Evolutionary conservation across 2,329 filamentous ascomycete genomes (phyloP).

Genomic region (Trichoderma guizhouense): DNA sequence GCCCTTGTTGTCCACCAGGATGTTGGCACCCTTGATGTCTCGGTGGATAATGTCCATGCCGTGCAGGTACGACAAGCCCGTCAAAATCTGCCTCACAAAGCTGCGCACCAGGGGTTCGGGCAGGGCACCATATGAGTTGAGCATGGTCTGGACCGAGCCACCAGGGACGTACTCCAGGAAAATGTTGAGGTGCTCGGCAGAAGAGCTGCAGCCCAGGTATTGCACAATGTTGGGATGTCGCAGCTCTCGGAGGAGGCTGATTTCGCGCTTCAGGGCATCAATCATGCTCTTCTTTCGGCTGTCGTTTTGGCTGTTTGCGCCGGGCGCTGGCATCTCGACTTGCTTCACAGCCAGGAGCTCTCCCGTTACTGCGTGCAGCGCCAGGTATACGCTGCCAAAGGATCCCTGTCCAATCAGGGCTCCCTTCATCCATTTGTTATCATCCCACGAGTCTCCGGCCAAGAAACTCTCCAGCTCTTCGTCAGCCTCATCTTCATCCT

Average conservation of each 20-base stretch:
- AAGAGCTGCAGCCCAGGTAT: conserved; percentile 92
- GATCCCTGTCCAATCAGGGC: conserved; percentile 95
- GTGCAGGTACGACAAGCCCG: conserved; percentile 89
- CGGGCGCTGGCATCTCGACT: conserved; percentile 81
- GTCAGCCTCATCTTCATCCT: conserved; percentile 89
- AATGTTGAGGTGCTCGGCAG: conserved; percentile 92
- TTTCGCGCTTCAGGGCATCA: conserved; percentile 93
- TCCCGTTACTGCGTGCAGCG: conserved; percentile 90
- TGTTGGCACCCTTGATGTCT: conserved; percentile 98
- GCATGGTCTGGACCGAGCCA: conserved; percentile 96
- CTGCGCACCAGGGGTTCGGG: conserved; percentile 91
- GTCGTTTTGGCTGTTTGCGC: conserved; percentile 76
- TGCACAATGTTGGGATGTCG: conserved; percentile 98
- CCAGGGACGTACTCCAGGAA: conserved; percentile 99
- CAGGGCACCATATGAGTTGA: conserved; percentile 95
- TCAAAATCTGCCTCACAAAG: conserved; percentile 93
- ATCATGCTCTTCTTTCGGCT: conserved; percentile 97
- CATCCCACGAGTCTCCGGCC: conserved; percentile 89
- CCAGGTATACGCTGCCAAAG: conserved; percentile 93
- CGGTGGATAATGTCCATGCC: conserved; percentile 94
- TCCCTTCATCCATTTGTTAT: conserved; percentile 99
- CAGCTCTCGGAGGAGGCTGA: conserved; percentile 86
- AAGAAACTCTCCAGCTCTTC: conserved; percentile 88
- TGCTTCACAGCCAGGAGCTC: conserved; percentile 98
- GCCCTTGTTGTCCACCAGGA: conserved; percentile 97